Evolutionary conservation across 768 basidiomycete genomes (phyloP).

Genomic region (Mycena vitilis): DNA sequence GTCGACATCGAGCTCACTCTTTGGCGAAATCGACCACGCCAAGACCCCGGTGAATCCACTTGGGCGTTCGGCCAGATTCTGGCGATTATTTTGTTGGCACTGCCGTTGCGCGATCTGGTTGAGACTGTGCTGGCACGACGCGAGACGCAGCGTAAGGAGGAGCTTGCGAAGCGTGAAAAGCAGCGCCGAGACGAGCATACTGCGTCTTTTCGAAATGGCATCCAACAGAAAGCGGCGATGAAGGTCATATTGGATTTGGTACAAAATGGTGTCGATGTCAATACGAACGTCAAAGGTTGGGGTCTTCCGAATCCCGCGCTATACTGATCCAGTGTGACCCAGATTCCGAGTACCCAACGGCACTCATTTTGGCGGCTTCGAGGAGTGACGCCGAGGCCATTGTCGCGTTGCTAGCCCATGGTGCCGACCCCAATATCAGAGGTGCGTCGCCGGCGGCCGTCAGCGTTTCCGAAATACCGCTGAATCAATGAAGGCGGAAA

Average conservation of each 20-base stretch:
- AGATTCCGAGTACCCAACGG: slow-evolving; percentile 1
- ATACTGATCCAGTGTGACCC: too few relatives aligned
- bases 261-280: slow-evolving; percentile 11
- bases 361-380: not conserved
- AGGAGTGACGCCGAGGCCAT: not conserved
- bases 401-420: not conserved
- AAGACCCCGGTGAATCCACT: not conserved
- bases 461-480: too few relatives aligned
- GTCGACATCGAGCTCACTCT: slow-evolving; percentile 23
- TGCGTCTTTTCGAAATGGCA: not conserved
- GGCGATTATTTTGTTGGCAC: slow-evolving; percentile 14
- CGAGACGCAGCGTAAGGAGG: not conserved
- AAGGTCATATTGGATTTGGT: not conserved
- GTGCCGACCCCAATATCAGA: slow-evolving; percentile 1
- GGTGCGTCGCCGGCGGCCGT: not conserved
- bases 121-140: not conserved
- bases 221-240: not conserved
- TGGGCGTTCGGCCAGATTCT: slow-evolving; percentile 31
- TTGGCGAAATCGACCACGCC: not conserved
- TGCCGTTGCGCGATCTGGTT: slow-evolving; percentile 19
- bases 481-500: too few relatives aligned
- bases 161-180: not conserved
- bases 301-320: not conserved
- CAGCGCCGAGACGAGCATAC: not conserved
- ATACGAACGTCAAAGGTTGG: not conserved